Evolutionary conservation across 805 yeast species (phyloP).

Genomic region (Limtongia smithiae): DNA sequence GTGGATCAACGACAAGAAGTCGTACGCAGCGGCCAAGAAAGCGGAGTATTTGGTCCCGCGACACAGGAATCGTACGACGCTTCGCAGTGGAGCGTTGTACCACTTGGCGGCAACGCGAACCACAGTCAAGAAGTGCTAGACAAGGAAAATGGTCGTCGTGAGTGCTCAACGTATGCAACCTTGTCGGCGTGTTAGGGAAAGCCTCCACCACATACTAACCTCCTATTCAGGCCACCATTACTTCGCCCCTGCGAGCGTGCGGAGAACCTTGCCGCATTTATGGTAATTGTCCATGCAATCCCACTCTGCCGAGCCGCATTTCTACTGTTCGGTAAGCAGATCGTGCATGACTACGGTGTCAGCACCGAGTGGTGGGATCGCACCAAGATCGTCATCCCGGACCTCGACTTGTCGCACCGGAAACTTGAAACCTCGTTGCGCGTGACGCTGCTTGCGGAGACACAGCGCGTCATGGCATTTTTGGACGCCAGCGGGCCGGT

Average conservation of each 20-base stretch:
- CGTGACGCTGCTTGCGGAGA: slow-evolving; percentile 31
- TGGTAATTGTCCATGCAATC: slow-evolving; percentile 34
- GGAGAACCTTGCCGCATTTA: slow-evolving; percentile 31
- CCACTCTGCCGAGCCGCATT: slow-evolving; percentile 36
- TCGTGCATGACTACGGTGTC: slow-evolving; percentile 33
- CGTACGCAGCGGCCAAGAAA: slow-evolving; percentile 25
- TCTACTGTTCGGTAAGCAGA: slow-evolving; percentile 28
- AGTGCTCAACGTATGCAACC: slow-evolving; percentile 1
- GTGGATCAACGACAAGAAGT: not conserved
- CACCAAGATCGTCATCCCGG: slow-evolving; percentile 25
- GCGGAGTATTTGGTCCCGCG: slow-evolving; percentile 32
- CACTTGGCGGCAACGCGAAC: not conserved
- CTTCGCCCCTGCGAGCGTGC: slow-evolving; percentile 9
- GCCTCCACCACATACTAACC: too few relatives aligned
- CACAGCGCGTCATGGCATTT: slow-evolving; percentile 36
- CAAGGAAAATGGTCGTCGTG: slow-evolving; percentile 3
- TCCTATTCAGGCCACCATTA: slow-evolving; percentile 9
- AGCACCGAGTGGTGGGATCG: slow-evolving; percentile 34
- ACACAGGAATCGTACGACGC: slow-evolving; percentile 29
- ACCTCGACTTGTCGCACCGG: not conserved
- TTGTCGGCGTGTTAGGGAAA: too few relatives aligned
- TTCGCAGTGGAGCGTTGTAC: slow-evolving; percentile 30
- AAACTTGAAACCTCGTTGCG: slow-evolving; percentile 7
- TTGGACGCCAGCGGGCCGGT: slow-evolving; percentile 29
- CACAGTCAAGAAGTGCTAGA: not conserved